Percentiles rank a stretch among this genome's conserved stretches.
Conservation (phyloP, 2,329 filamentous ascomycete genomes). For the Alternaria gansuensis region DNA sequence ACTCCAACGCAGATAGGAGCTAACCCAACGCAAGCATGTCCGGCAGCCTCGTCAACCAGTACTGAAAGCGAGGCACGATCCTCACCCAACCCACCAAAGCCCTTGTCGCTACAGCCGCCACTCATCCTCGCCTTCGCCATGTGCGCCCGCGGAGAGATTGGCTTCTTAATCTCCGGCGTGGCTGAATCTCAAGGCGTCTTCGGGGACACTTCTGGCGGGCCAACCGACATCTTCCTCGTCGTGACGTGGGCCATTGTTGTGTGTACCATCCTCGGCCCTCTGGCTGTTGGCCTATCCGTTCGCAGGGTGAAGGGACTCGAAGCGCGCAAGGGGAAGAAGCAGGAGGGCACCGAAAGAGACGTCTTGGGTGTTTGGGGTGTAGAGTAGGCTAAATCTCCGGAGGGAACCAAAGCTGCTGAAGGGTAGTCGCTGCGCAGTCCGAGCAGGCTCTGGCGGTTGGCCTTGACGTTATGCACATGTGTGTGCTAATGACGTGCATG, state of each 20-base stretch:
- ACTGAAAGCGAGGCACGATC: slow-evolving; percentile 22
- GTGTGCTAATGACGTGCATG: slow-evolving; percentile 13
- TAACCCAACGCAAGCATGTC: slow-evolving; percentile 1
- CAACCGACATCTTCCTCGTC: slow-evolving; percentile 61
- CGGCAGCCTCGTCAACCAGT: slow-evolving; percentile 6
- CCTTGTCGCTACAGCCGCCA: slow-evolving; percentile 72
- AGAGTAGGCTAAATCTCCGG: slow-evolving; percentile 21
- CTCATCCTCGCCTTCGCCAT: slow-evolving; percentile 73
- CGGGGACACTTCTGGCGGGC: slow-evolving; percentile 23
- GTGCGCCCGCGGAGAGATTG: slow-evolving; percentile 81
- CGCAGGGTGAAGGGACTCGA: slow-evolving; percentile 57
- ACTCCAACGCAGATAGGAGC: background rate
- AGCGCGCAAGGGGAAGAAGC: slow-evolving; percentile 39
- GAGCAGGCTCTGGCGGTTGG: background rate
- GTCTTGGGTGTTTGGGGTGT: slow-evolving; percentile 59
- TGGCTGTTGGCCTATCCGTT: slow-evolving; percentile 61
- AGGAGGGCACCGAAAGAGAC: slow-evolving; percentile 51
- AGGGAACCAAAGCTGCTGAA: background rate
- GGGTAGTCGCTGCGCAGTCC: slow-evolving; percentile 1
- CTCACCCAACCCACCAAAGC: slow-evolving; percentile 53
- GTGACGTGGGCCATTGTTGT: slow-evolving; percentile 66
- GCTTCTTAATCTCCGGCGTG: slow-evolving; percentile 76
- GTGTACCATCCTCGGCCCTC: slow-evolving; percentile 65
- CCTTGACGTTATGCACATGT: background rate
- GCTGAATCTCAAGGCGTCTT: slow-evolving; percentile 66